A percentile compares a stretch with the other conserved stretches of the same genome.
Evolutionary conservation across 139 green algal genomes (phyloP).

Genomic region (Eudorina sp.): DNA sequence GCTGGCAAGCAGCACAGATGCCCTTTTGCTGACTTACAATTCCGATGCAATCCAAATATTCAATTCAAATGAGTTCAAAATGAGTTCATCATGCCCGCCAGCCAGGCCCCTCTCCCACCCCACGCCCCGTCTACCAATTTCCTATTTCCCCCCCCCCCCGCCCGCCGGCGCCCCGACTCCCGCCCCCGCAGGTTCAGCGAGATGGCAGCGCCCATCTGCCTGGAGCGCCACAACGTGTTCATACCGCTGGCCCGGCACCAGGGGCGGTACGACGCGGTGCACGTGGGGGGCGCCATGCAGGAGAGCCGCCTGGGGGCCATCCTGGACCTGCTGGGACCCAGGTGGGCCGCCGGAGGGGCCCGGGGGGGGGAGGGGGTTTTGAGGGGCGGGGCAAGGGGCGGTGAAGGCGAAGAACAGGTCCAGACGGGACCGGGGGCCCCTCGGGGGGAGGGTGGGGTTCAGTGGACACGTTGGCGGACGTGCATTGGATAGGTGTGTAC

Average conservation of each 20-base stretch:
- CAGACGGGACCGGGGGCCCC: no score
- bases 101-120: no score
- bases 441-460: not conserved
- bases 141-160: not conserved
- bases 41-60: no score
- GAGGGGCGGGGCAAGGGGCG: no score
- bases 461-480: no score
- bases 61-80: no score
- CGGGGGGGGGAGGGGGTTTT: not conserved
- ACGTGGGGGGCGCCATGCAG: constrained; percentile 72
- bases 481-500: no score
- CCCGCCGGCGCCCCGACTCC: not conserved
- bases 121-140: no score
- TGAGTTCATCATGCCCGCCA: no score
- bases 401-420: no score
- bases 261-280: constrained; percentile 72
- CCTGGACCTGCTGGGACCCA: constrained; percentile 63
- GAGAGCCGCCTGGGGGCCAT: constrained; percentile 56
- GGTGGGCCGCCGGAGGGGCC: constrained; percentile 29
- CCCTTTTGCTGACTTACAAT: no score
- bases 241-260: constrained; percentile 50
- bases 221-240: constrained; percentile 76
- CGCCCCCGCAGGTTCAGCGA: constrained; percentile 53
- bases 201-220: constrained; percentile 37
- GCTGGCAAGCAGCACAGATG: no score